phyloP scores from a whole-genome alignment of 768 basidiomycete genomes.

The Rhizopogon roseolus region DNA sequence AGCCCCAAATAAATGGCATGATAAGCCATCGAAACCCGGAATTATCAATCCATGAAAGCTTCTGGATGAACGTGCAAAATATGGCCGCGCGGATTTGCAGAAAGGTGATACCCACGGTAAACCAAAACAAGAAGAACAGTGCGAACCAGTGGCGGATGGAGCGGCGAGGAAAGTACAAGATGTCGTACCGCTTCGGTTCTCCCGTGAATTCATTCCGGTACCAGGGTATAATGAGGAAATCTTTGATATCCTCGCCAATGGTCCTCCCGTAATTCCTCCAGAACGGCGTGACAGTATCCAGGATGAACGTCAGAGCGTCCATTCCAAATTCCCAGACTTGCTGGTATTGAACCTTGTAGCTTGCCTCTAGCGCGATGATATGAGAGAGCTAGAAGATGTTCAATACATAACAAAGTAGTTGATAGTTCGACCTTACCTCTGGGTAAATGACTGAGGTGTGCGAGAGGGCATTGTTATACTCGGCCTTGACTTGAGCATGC shows the following conservation, averaged over 20 bases:
- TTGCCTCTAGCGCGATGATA: conserved; percentile 70
- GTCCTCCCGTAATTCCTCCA: conserved; percentile 80
- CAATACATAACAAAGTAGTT: background rate
- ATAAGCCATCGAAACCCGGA: conserved; percentile 59
- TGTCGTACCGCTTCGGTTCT: conserved; percentile 61
- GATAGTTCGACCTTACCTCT: conserved; percentile 42
- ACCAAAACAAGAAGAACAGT: conserved; percentile 46
- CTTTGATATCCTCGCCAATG: conserved; percentile 76
- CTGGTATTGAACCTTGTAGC: conserved; percentile 75
- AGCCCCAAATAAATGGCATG: conserved; percentile 60
- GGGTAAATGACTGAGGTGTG: conserved; percentile 76
- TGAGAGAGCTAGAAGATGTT: conserved; percentile 50
- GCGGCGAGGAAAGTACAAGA: conserved; percentile 53
- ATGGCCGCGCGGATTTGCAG: conserved; percentile 58
- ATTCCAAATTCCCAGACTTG: conserved; percentile 80
- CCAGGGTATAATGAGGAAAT: conserved; percentile 77
- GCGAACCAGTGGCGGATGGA: conserved; percentile 67
- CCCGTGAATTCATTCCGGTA: conserved; percentile 85
- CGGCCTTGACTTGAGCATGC: conserved; percentile 54
- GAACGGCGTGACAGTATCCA: conserved; percentile 74
- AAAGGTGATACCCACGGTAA: conserved; percentile 42
- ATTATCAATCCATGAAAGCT: conserved; percentile 53
- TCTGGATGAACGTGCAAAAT: conserved; percentile 48
- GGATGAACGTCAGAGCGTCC: conserved; percentile 68
- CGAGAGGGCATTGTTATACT: conserved; percentile 60